Base-by-base conservation (phyloP, 2,329 filamentous ascomycete species). In the Claviceps lovelessii region DNA sequence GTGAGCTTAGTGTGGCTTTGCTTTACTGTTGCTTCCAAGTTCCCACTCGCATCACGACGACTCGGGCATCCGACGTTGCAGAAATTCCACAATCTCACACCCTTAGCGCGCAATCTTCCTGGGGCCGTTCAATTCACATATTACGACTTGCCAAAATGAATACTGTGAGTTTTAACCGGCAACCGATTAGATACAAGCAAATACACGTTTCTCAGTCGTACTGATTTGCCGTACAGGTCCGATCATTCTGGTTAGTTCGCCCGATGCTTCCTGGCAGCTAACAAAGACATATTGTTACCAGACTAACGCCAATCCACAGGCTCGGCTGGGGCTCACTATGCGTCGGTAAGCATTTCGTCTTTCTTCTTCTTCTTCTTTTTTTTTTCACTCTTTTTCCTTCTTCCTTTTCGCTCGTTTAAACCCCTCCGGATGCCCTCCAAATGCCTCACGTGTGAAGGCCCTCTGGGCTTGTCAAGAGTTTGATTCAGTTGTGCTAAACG, bases 291-390 rank as follows among this genome's bases (percentile, higher is more conserved):
- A 6, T 47, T 15, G 5, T 31, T 29, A 13, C 8, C 15, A 50
- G 39, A 50, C 47, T 54, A 29, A 54, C 52, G 49, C 33, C 29
- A 50, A 37, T 50, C n/a, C 37, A n/a, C 61, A 95, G 90, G 87
- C 74, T 91, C 65, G 93, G 93, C 66, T 96, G 89, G 93, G 90
- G 88, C 62, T 80, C 89, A 51, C 80, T 97, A 54, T 93, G 90
- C 67, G 77, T 86, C 63, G 90, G 86, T 90, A 80, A 57, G 82
- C 23, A 51, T 65, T 31, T 6, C 42, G 23, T 33, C 31, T 35
- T 5, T 7, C 15, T 31, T 5, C 11, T 2, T 11, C 11, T 39
- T n/a, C 28, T 23, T 23, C n/a, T n/a, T 23, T 23, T 23, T 3
- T 23, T 3, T 23, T 23, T 2, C 23, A 23, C 33, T 10, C 35